Evolutionary conservation across 805 yeast species (phyloP).

Genomic region (Metschnikowia picachoensis): DNA sequence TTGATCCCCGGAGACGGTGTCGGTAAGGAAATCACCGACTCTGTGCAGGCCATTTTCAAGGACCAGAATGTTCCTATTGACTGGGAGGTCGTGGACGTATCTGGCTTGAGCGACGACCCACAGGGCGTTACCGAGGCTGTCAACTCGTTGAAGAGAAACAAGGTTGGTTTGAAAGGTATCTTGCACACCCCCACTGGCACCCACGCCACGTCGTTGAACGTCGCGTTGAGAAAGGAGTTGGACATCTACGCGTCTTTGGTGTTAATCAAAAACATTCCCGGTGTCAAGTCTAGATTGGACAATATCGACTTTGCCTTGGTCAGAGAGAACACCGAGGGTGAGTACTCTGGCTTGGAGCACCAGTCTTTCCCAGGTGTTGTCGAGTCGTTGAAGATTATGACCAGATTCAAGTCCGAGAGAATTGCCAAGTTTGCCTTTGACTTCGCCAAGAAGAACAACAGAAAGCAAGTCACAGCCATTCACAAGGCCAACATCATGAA

Average conservation of each 20-base stretch:
- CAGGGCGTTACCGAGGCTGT: constrained; percentile 76
- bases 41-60: constrained; percentile 86
- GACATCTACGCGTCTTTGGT: constrained; percentile 95
- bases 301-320: constrained; percentile 91
- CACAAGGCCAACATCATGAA: constrained; percentile 99
- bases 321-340: constrained; percentile 99
- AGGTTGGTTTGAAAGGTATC: constrained; percentile 95
- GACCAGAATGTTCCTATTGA: constrained; percentile 88
- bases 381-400: constrained; percentile 92
- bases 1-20: constrained; percentile 98
- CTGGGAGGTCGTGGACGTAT: constrained; percentile 64
- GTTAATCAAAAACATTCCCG: constrained; percentile 90
- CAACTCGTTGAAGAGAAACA: constrained; percentile 88
- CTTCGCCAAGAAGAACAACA: constrained; percentile 87
- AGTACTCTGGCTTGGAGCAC: constrained; percentile 97
- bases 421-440: constrained; percentile 97
- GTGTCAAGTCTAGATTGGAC: constrained; percentile 84
- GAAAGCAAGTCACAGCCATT: constrained; percentile 91
- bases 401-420: constrained; percentile 92
- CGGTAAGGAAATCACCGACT: constrained; percentile 92
- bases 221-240: constrained; percentile 92
- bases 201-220: constrained; percentile 84
- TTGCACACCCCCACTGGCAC: constrained; percentile 82
- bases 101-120: constrained; percentile 38
- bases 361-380: constrained; percentile 97